Base-by-base conservation (phyloP, 2,329 filamentous ascomycete genomes). In the Paradendryphiella salina region DNA sequence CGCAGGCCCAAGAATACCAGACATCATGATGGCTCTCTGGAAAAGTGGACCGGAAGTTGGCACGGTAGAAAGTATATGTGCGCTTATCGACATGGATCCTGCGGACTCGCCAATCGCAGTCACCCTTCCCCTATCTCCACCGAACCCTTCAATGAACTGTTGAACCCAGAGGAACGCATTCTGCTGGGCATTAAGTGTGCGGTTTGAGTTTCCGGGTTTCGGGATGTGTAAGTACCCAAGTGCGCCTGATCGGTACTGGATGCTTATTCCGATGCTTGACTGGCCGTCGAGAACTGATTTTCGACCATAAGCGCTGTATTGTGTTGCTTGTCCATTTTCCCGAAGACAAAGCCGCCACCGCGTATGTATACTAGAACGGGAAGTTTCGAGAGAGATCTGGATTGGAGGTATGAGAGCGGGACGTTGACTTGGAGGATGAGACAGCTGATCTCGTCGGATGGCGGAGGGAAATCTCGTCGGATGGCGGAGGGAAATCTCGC, bases 311-410 rank as follows among this genome's bases (percentile, higher is more conserved):
- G 36, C 0, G 61, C 59, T 3, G 63, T 67, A 47, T 49, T 64
- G 48, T 69, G 66, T 23, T 60, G 52, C 1, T 35, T 48, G 43
- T 69, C 65, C 11, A 64, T 60, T 17, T 60, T 61, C 20, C 66
- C 80, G 3, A 77, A 68, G 1, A 68, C 60, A 40, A 80, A 77
- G 0, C 75, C 80, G 8, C 80, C 80, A 2, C 80, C 80, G 52
- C 82, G 79, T 9, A 83, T 75, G 53, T 80, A 81, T 0, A 78
- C 68, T 14, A 82, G 60, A 0, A 82, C 79, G 0, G 80, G 81
- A 0, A 82, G 65, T 1, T 56, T 55, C 20, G 41, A 13, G 13
- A 29, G 5, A 15, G 44, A n/a, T 10, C 7, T 21, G 23, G 44
- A 21, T 32, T 58, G 23, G 0, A 66, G 54, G 13, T 14, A 34